Evolutionary conservation across 345 rosid species (phyloP), one percentile per base, ranked within the genome.

Genomic region (Chamaenerion angustifolium): DNA sequence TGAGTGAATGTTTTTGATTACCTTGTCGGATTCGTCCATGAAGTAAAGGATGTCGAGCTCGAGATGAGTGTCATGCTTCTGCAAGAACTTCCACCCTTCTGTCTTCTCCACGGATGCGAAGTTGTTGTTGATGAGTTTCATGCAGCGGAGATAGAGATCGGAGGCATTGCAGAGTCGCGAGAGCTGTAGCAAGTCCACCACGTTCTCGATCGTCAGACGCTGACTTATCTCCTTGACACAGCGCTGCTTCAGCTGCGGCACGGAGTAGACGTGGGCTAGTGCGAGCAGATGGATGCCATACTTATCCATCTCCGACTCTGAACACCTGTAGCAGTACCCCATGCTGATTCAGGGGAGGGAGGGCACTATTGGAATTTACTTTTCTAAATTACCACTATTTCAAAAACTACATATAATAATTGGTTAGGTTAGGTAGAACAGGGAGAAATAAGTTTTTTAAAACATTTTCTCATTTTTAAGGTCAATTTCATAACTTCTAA

Each of bases 21-120:
- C 97, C 70, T 67, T 59, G 60, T 81, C 94, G 8, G 64, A 68
- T 49, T 81, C 94, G 1, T 79, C 88, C 23, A 90, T 83, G 81
- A 81, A 90, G 21, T 68, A 79, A 12, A 85, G 85, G 55, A 89
- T 72, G 43, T 81, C 73, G 18, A 83, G 94, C 56, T 89, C 97
- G 0, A 89, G 77, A 49, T 63, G 66, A 6, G 88, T 94, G 54
- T 85, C 90, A 10, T 83, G 75, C 19, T 71, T 67, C 35, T 77
- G 94, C 73, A 89, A 57, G 70, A 85, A 85, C 56, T 60, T 72
- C 94, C 94, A 89, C 15, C 78, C 97, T 71, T 85, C 95, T 0
- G 88, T 89, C 8, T 62, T 21, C 62, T 76, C 81, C 6, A 81
- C 80, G 12, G 71, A 53, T 57, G 76, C 73, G 71, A 83, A 83